Evolutionary conservation across 2,329 filamentous ascomycete genomes (phyloP).

Genomic region (Colletotrichum euphorbiae): DNA sequence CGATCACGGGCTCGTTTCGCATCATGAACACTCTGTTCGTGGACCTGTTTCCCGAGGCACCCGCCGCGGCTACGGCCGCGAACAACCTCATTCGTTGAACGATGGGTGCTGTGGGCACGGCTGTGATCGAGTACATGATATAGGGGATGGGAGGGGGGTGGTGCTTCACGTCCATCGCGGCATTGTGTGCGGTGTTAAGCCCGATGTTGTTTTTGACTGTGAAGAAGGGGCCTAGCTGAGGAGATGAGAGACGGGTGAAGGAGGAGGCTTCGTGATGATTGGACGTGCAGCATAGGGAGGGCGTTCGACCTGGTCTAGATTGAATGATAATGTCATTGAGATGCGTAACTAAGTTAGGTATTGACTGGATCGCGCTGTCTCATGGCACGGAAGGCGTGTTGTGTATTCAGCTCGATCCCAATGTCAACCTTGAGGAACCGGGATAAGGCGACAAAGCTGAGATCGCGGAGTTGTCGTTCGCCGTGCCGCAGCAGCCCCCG

Average conservation of each 20-base stretch:
- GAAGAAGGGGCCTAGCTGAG: constrained; percentile 61
- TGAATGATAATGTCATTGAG: not conserved
- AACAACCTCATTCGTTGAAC: constrained; percentile 74
- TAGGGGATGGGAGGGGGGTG: constrained; percentile 68
- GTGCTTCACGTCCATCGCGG: constrained; percentile 69
- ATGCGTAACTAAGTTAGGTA: not conserved
- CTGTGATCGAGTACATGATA: constrained; percentile 70
- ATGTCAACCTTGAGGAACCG: too few relatives aligned
- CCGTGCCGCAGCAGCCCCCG: too few relatives aligned
- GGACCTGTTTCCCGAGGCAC: constrained; percentile 70
- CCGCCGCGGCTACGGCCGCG: constrained; percentile 72
- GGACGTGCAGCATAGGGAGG: not conserved
- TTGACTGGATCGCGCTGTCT: too few relatives aligned
- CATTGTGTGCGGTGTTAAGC: constrained; percentile 61
- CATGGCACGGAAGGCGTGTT: too few relatives aligned
- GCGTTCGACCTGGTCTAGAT: not conserved
- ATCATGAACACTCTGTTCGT: constrained; percentile 73
- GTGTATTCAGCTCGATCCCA: too few relatives aligned
- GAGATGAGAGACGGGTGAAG: constrained; percentile 61
- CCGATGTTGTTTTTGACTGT: constrained; percentile 63
- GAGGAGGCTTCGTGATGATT: constrained; percentile 23
- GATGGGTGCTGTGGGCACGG: constrained; percentile 68
- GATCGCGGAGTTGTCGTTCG: too few relatives aligned
- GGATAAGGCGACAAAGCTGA: too few relatives aligned
- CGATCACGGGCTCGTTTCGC: constrained; percentile 71